Percentiles rank a stretch among this genome's conserved stretches.
phyloP scores from a whole-genome alignment of 73 alveolate genomes.

The Paramecium sonneborni region DNA sequence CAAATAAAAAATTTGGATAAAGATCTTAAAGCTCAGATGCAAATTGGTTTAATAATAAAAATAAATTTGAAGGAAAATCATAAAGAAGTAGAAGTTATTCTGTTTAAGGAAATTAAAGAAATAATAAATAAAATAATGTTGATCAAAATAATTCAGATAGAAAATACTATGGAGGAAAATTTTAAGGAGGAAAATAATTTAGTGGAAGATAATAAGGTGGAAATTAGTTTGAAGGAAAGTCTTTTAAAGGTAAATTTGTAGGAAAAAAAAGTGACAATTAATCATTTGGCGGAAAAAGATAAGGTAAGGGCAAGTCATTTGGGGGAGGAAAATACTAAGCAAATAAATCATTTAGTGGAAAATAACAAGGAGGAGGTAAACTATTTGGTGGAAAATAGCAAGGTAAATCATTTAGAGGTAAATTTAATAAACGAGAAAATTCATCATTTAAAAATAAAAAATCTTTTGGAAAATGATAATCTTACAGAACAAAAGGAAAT shows the following conservation, averaged over 20 bases:
- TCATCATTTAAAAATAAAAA: no score
- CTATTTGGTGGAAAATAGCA: neutral
- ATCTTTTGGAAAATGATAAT: neutral
- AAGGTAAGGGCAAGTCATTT: neutral
- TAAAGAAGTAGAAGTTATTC: neutral
- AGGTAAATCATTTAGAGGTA: neutral
- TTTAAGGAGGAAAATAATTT: neutral
- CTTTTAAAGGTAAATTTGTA: neutral
- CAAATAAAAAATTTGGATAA: neutral
- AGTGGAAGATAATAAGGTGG: neutral
- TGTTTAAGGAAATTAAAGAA: neutral
- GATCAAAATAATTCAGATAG: neutral
- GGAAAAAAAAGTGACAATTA: neutral
- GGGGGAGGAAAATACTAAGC: neutral
- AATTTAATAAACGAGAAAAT: no score
- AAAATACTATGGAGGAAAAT: neutral
- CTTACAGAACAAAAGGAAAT: neutral
- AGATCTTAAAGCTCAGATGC: neutral
- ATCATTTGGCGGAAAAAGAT: neutral
- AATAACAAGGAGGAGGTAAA: neutral
- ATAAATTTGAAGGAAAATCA: neutral
- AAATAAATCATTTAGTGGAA: neutral
- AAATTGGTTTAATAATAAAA: neutral
- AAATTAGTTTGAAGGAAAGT: neutral
- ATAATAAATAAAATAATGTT: neutral